A percentile compares a stretch with the other conserved stretches of the same genome.
These are phyloP conservation scores for Talaromyces funiculosus DNA, from an alignment of 2,329 filamentous ascomycete genomes.

Conservation along the genomic window DNA sequence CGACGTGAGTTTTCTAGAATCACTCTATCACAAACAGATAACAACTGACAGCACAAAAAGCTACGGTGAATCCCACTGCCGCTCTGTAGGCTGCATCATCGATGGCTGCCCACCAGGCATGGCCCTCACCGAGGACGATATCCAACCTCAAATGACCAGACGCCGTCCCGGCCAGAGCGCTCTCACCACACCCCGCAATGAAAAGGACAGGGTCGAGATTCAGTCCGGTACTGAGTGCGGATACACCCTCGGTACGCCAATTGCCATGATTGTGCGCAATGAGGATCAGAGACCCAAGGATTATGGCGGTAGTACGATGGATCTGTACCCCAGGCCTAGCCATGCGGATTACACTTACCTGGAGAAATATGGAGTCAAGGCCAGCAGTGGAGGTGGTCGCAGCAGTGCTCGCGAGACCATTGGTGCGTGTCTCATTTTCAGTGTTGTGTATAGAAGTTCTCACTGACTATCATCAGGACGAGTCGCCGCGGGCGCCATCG, in stretches of 20 bases:
- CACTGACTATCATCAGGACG: constrained; percentile 47
- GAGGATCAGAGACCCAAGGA: constrained; percentile 90
- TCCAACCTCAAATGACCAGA: constrained; percentile 91
- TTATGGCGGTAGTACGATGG: constrained; percentile 85
- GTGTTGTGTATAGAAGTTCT: neutral
- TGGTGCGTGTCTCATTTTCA: constrained; percentile 41
- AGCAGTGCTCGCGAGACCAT: constrained; percentile 95
- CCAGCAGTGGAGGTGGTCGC: constrained; percentile 80
- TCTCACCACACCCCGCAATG: constrained; percentile 86
- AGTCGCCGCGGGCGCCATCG: constrained; percentile 85
- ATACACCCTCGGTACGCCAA: constrained; percentile 82
- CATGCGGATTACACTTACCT: constrained; percentile 97
- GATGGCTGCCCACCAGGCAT: constrained; percentile 88
- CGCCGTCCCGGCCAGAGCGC: constrained; percentile 82
- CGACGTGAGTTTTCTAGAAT: constrained; percentile 64
- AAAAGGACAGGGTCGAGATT: constrained; percentile 87
- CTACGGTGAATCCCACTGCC: constrained; percentile 85
- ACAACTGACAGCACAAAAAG: constrained; percentile 32
- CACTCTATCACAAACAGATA: neutral
- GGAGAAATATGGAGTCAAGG: constrained; percentile 94
- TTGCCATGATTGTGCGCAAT: constrained; percentile 80
- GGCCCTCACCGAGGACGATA: constrained; percentile 75
- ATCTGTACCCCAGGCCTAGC: constrained; percentile 81
- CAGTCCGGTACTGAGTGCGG: constrained; percentile 90
- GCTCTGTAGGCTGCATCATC: constrained; percentile 88